These are phyloP conservation scores for Aegle marmelos DNA, from an alignment of 345 rosid genomes.

Conservation along the genomic window DNA sequence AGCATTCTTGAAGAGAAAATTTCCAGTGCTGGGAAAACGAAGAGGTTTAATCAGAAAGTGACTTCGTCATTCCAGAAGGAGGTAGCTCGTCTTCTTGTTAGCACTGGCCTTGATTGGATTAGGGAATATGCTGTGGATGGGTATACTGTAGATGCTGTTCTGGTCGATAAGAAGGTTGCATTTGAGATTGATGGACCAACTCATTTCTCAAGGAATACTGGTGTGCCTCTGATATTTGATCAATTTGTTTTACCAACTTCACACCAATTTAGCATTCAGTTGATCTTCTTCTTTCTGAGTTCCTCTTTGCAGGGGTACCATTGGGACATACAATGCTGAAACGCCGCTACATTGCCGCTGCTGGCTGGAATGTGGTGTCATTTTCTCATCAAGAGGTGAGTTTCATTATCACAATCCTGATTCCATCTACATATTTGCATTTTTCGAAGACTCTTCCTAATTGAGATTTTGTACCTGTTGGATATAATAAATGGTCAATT, in stretches of 20 bases:
- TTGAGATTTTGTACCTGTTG: background rate
- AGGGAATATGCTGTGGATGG: slow-evolving; percentile 70
- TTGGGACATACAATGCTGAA: slow-evolving; percentile 88
- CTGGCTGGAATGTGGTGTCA: slow-evolving; percentile 85
- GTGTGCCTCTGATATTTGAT: slow-evolving; percentile 31
- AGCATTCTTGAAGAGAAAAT: slow-evolving; percentile 64
- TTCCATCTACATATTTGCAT: background rate
- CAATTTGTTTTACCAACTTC: background rate
- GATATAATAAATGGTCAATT: background rate
- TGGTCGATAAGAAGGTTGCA: slow-evolving; percentile 77
- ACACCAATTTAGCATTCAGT: background rate
- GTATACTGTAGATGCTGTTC: slow-evolving; percentile 76
- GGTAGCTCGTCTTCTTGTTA: slow-evolving; percentile 74
- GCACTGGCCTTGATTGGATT: slow-evolving; percentile 90
- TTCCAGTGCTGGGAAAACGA: slow-evolving; percentile 64
- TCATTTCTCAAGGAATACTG: slow-evolving; percentile 86
- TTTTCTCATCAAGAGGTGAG: slow-evolving; percentile 77
- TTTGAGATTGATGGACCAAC: slow-evolving; percentile 93
- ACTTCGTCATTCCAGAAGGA: slow-evolving; percentile 92
- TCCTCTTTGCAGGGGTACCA: slow-evolving; percentile 64
- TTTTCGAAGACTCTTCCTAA: background rate
- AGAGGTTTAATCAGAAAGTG: slow-evolving; percentile 77
- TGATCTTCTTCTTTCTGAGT: slow-evolving; percentile 2
- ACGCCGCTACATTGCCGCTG: slow-evolving; percentile 65
- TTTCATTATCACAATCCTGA: slow-evolving; percentile 13